These are phyloP conservation scores for Colletotrichum aenigma DNA, from an alignment of 2,329 filamentous ascomycete genomes.

Conservation along the genomic window DNA sequence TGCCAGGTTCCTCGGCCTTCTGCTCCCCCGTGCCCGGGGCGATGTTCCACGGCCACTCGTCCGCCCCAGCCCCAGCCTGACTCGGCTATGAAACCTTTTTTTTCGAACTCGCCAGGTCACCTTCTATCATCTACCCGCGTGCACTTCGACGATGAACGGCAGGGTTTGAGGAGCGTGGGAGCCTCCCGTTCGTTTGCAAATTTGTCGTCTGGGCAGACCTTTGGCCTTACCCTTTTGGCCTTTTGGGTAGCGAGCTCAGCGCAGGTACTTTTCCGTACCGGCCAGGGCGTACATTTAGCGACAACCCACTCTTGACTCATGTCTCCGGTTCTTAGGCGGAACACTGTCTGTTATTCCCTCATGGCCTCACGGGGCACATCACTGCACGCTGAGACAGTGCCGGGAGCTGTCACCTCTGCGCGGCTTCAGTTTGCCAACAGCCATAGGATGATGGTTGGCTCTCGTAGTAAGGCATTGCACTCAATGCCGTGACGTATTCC, in stretches of 20 bases:
- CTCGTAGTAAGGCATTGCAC: not conserved
- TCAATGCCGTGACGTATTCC: not conserved
- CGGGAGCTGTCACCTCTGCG: not conserved
- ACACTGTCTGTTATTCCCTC: not conserved
- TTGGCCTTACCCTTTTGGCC: not conserved
- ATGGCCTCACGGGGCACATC: not conserved
- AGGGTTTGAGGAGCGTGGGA: not conserved
- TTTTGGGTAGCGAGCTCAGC: not conserved
- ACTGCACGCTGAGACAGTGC: not conserved
- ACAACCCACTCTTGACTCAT: slow-evolving; percentile 6
- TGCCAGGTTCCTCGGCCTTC: not conserved
- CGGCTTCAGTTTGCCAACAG: not conserved
- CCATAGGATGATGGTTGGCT: not conserved
- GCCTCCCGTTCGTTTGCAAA: not conserved
- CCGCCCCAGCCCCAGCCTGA: not conserved
- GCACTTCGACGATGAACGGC: not conserved
- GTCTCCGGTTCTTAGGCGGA: not conserved
- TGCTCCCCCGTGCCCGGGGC: not conserved
- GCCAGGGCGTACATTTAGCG: not conserved
- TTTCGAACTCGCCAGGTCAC: not conserved
- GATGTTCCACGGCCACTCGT: not conserved
- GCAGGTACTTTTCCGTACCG: not conserved
- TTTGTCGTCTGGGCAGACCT: not conserved
- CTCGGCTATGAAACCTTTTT: not conserved
- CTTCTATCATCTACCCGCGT: not conserved